phyloP scores from a whole-genome alignment of 1,284 basidiomycete species.

The Irpex sp. region DNA sequence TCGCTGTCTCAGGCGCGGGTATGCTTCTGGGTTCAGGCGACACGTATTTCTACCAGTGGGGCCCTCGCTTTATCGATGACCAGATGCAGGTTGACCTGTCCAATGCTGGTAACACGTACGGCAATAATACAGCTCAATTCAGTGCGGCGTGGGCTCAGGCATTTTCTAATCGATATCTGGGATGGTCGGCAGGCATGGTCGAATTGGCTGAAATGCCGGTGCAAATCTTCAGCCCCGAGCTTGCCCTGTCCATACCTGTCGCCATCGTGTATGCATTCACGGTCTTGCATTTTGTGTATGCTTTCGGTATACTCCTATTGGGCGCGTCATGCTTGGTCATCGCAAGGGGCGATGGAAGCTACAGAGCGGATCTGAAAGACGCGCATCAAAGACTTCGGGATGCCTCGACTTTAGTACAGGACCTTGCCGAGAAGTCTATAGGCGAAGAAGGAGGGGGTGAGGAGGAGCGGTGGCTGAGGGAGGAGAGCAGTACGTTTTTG shows the following conservation, averaged over 20 bases:
- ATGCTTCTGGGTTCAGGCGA: not conserved
- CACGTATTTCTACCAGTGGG: not conserved
- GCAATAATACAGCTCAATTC: not conserved
- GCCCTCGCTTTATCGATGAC: not conserved
- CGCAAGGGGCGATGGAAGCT: not conserved
- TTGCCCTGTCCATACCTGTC: not conserved
- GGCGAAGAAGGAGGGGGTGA: not conserved
- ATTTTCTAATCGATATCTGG: not conserved
- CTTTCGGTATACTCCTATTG: not conserved
- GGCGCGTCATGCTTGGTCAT: not conserved
- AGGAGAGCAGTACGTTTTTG: not conserved
- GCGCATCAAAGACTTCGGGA: not conserved
- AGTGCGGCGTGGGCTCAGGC: not conserved
- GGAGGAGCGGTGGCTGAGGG: too few relatives aligned
- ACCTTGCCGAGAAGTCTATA: not conserved
- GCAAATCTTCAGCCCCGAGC: not conserved
- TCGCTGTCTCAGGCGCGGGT: not conserved
- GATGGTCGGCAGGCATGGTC: not conserved
- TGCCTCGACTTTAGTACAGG: not conserved
- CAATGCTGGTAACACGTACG: not conserved
- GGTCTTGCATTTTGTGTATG: not conserved
- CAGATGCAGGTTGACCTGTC: not conserved
- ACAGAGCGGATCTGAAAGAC: not conserved
- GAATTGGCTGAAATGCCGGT: not conserved
- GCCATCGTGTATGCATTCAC: not conserved